These are phyloP conservation scores for Alternaria tenuissima DNA, from an alignment of 2,329 filamentous ascomycete genomes.

Conservation along the genomic window DNA sequence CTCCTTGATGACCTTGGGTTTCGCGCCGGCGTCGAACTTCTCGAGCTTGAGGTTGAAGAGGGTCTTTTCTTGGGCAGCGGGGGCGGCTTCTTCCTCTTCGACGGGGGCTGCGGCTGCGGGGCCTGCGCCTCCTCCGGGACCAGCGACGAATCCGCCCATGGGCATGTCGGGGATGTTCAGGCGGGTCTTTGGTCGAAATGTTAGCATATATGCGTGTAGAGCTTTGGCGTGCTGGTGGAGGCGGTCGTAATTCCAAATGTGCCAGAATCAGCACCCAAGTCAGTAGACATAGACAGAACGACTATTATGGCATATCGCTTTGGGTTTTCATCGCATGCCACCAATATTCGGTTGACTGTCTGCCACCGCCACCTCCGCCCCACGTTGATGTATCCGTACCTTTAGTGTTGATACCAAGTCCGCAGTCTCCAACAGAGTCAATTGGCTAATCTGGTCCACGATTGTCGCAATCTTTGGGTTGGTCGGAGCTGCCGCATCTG, in stretches of 20 bases:
- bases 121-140: constrained; percentile 61
- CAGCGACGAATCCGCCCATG: constrained; percentile 84
- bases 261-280: background rate
- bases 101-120: constrained; percentile 68
- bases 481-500: constrained; percentile 68
- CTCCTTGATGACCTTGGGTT: constrained; percentile 99
- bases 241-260: background rate
- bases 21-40: constrained; percentile 84
- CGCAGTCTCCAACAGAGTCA: constrained; percentile 96
- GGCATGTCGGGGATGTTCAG: constrained; percentile 99
- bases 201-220: constrained; percentile 5
- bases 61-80: constrained; percentile 90
- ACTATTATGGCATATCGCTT: background rate
- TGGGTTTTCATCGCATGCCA: background rate
- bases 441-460: constrained; percentile 97
- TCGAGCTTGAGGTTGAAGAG: constrained; percentile 96
- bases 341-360: background rate
- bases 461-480: constrained; percentile 95
- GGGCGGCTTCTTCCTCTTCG: constrained; percentile 86
- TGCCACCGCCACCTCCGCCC: background rate
- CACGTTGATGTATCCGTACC: constrained; percentile 61
- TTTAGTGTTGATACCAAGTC: constrained; percentile 95
- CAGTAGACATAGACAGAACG: background rate
- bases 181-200: constrained; percentile 68
- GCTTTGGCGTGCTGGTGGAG: background rate